Conservation (phyloP, 1,284 basidiomycete species). For the Ganoderma leucocontextum region DNA sequence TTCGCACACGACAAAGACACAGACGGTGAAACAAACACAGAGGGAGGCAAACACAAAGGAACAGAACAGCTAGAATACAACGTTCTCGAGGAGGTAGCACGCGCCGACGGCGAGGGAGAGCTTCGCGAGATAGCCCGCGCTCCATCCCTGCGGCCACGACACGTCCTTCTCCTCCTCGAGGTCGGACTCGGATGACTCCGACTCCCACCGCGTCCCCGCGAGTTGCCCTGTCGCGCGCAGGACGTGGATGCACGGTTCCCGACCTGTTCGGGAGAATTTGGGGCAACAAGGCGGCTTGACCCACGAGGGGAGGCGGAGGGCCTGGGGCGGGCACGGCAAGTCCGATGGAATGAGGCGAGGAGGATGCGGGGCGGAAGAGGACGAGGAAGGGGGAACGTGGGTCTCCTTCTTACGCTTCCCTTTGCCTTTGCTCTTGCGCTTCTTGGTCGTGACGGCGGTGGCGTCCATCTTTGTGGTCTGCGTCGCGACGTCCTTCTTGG, state of each 20-base stretch:
- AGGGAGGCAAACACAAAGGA: no score
- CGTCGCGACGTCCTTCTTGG: background rate
- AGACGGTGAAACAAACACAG: background rate
- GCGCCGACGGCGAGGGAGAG: background rate
- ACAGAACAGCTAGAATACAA: background rate
- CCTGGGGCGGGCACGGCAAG: no score
- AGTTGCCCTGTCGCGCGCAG: background rate
- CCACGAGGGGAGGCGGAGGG: background rate
- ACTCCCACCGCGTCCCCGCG: background rate
- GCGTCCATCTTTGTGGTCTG: background rate
- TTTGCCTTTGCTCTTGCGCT: background rate
- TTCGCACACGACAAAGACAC: background rate
- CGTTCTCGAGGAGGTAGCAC: background rate
- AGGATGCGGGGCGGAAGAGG: background rate
- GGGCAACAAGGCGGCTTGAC: background rate
- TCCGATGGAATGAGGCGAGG: background rate
- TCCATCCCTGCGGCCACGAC: slow-evolving; percentile 2
- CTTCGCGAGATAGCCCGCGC: background rate
- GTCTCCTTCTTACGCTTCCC: background rate
- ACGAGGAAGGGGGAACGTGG: background rate
- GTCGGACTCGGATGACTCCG: background rate
- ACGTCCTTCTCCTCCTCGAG: background rate
- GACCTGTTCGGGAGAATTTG: background rate
- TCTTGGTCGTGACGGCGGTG: background rate
- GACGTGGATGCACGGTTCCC: background rate